A percentile compares a stretch with the other conserved stretches of the same genome.
Evolutionary conservation across 768 basidiomycete genomes (phyloP).

Genomic region (Hygrocybe coccinea): DNA sequence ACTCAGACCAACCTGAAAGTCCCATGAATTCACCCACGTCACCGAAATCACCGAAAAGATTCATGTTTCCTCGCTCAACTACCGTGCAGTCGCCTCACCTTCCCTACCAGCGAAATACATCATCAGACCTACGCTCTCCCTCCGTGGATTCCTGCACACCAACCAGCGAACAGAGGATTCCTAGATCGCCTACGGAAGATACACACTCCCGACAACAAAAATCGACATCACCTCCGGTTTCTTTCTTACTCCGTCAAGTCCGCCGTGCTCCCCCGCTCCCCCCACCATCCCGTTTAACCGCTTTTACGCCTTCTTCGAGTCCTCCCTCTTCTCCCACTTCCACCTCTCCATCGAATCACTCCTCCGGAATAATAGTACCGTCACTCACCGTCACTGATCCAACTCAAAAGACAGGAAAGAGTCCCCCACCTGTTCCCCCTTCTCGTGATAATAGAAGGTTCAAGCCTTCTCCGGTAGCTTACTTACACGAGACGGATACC

Average conservation of each 20-base stretch:
- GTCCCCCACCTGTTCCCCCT: background rate
- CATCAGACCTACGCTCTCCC: constrained; percentile 5
- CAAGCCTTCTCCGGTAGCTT: background rate
- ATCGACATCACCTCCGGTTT: constrained; percentile 20
- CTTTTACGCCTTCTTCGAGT: background rate
- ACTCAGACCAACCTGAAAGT: constrained; percentile 24
- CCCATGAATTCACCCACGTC: constrained; percentile 23
- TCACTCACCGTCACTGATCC: background rate
- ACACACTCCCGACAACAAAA: constrained; percentile 26
- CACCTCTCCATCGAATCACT: background rate
- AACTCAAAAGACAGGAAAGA: background rate
- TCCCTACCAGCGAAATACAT: background rate
- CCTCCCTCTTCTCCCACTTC: background rate
- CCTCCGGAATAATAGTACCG: background rate
- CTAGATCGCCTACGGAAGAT: background rate
- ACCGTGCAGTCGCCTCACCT: constrained; percentile 1
- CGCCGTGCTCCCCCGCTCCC: constrained; percentile 17
- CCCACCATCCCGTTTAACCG: constrained; percentile 9
- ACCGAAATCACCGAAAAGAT: constrained; percentile 3
- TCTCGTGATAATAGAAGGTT: background rate
- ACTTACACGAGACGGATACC: too few species aligned
- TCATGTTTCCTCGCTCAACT: constrained; percentile 18
- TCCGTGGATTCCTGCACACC: constrained; percentile 10
- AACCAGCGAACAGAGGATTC: constrained; percentile 1
- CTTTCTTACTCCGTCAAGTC: constrained; percentile 22